Conservation (phyloP, 1,139 yeast genomes). For the Oligophagozyma castellii region DNA sequence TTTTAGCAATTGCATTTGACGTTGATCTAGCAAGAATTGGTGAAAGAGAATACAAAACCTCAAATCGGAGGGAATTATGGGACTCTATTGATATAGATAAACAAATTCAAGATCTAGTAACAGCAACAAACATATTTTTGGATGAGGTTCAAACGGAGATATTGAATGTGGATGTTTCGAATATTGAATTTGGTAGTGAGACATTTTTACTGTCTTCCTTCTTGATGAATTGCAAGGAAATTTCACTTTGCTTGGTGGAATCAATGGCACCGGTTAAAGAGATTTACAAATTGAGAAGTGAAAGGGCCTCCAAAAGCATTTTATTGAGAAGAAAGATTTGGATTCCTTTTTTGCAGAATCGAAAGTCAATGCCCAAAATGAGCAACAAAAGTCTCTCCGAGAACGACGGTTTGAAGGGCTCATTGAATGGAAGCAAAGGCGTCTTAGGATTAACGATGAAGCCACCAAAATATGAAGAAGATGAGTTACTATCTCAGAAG, state of each 20-base stretch:
- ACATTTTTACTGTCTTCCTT: slow-evolving; percentile 36
- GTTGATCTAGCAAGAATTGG: slow-evolving; percentile 19
- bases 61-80: background rate
- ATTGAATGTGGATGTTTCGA: slow-evolving; percentile 15
- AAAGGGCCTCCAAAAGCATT: slow-evolving; percentile 26
- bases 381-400: slow-evolving; percentile 20
- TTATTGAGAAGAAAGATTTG: slow-evolving; percentile 29
- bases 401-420: slow-evolving; percentile 26
- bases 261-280: slow-evolving; percentile 25
- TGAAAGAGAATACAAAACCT: background rate
- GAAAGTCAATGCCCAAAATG: slow-evolving; percentile 22
- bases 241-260: slow-evolving; percentile 24
- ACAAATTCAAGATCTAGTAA: slow-evolving; percentile 17
- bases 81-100: slow-evolving; percentile 20
- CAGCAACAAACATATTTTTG: slow-evolving; percentile 26
- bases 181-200: slow-evolving; percentile 34
- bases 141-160: slow-evolving; percentile 23
- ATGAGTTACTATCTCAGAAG: slow-evolving; percentile 15
- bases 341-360: slow-evolving; percentile 28
- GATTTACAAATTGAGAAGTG: slow-evolving; percentile 23
- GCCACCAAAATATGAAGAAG: slow-evolving; percentile 20
- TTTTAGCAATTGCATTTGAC: slow-evolving; percentile 30
- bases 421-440: slow-evolving; percentile 9
- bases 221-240: slow-evolving; percentile 32
- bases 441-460: slow-evolving; percentile 5